Evolutionary conservation across 257 asterid genomes (phyloP).

Genomic region (Fraxinus pennsylvanica): DNA sequence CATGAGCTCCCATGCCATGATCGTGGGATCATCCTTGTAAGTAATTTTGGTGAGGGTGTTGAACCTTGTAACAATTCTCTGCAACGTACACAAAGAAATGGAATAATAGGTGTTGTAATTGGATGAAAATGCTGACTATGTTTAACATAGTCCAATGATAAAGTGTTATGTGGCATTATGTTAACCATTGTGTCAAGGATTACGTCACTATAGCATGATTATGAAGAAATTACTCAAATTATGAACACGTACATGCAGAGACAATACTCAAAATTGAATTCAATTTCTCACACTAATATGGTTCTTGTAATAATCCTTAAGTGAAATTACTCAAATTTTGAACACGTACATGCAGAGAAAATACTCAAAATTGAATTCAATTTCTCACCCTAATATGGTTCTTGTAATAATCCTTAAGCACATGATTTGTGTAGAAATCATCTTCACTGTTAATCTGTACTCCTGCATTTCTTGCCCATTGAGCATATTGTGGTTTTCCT

Average conservation of each 20-base stretch:
- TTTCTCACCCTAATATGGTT: slow-evolving; percentile 36
- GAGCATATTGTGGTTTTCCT: slow-evolving; percentile 45
- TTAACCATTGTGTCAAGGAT: too few species aligned
- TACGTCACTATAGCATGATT: too few species aligned
- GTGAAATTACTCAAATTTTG: background rate
- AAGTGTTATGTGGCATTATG: too few species aligned
- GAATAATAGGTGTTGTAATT: too few species aligned
- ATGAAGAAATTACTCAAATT: too few species aligned
- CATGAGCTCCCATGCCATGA: slow-evolving; percentile 66
- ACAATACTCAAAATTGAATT: too few species aligned
- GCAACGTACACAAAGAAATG: background rate
- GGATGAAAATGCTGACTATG: too few species aligned
- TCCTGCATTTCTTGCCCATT: slow-evolving; percentile 52
- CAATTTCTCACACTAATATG: too few species aligned
- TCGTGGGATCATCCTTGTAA: slow-evolving; percentile 48
- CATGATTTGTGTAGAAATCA: slow-evolving; percentile 48
- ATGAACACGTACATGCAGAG: too few species aligned
- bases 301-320: too few species aligned
- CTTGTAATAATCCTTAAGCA: slow-evolving; percentile 44
- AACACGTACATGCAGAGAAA: background rate
- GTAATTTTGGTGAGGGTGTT: slow-evolving; percentile 42
- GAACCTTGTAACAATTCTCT: slow-evolving; percentile 44
- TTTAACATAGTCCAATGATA: too few species aligned
- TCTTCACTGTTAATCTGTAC: slow-evolving; percentile 35
- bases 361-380: background rate